These are phyloP conservation scores for Phytopythium kandeliae DNA, from an alignment of 352 stramenopile species.

Conservation along the genomic window DNA sequence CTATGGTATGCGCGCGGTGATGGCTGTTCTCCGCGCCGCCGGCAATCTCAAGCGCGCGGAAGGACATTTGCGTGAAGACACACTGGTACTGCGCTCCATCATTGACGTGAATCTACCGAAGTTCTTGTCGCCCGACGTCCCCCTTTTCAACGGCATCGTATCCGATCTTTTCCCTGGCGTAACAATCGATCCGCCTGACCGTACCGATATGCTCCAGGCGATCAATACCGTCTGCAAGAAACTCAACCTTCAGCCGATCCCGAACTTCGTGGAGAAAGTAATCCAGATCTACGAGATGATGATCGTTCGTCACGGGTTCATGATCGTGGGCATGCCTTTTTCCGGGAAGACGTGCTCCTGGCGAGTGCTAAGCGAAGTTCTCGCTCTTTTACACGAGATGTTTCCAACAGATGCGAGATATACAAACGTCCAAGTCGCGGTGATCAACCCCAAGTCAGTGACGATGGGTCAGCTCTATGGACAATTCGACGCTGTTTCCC, in stretches of 20 bases:
- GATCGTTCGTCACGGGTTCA: slow-evolving; percentile 94
- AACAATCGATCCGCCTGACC: slow-evolving; percentile 85
- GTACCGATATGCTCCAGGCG: slow-evolving; percentile 75
- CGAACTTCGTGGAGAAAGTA: slow-evolving; percentile 91
- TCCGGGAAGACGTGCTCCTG: slow-evolving; percentile 91
- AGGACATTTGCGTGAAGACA: slow-evolving; percentile 80
- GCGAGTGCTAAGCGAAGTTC: slow-evolving; percentile 86
- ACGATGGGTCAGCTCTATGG: slow-evolving; percentile 93
- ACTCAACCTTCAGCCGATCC: slow-evolving; percentile 82
- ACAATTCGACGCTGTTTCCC: slow-evolving; percentile 92
- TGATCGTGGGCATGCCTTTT: slow-evolving; percentile 94
- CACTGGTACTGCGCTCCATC: slow-evolving; percentile 88
- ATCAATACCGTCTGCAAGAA: slow-evolving; percentile 78
- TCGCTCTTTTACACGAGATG: slow-evolving; percentile 68
- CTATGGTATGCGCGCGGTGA: slow-evolving; percentile 94
- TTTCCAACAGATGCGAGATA: slow-evolving; percentile 68
- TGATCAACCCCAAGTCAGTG: slow-evolving; percentile 94
- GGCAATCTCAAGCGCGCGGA: slow-evolving; percentile 88
- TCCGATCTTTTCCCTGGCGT: slow-evolving; percentile 92
- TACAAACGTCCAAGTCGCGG: slow-evolving; percentile 64
- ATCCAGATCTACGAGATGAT: slow-evolving; percentile 97
- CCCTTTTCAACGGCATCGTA: slow-evolving; percentile 93
- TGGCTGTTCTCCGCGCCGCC: slow-evolving; percentile 91
- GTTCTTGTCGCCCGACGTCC: slow-evolving; percentile 90
- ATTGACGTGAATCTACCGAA: slow-evolving; percentile 95